A percentile compares a stretch with the other conserved stretches of the same genome.
Evolutionary conservation across 192 early-diverging fungal genomes (phyloP).

Genomic region (Entomortierella lignicola): DNA sequence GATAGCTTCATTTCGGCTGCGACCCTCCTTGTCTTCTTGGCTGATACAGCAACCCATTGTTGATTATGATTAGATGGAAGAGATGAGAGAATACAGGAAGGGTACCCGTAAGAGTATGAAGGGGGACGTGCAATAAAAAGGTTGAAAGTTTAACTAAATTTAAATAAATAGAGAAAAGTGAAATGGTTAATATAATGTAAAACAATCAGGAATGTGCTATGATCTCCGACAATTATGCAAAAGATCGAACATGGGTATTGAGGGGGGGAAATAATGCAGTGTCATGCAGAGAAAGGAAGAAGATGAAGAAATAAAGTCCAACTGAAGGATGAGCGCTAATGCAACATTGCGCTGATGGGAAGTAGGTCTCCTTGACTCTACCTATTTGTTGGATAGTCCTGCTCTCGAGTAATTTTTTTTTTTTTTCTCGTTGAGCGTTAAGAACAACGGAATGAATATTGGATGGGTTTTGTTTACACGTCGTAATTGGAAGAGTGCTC

Average conservation of each 20-base stretch:
- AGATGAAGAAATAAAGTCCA: not conserved
- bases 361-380: not conserved
- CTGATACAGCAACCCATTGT: constrained; percentile 91
- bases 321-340: not conserved
- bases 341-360: not conserved
- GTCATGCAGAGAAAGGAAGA: no score
- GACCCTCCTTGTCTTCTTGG: constrained; percentile 87
- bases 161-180: not conserved
- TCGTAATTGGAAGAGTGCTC: no score
- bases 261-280: no score
- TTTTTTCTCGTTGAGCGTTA: not conserved
- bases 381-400: not conserved
- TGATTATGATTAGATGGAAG: constrained; percentile 29
- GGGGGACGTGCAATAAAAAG: not conserved
- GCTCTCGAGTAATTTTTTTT: not conserved
- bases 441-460: not conserved
- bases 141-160: not conserved
- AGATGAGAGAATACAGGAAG: not conserved
- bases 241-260: no score
- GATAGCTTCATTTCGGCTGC: constrained; percentile 89
- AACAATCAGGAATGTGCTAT: no score
- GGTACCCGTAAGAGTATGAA: not conserved
- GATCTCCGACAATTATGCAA: no score
- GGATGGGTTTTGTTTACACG: not conserved
- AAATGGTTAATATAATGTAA: no score